phyloP scores from a whole-genome alignment of 2,329 filamentous ascomycete genomes.

The Colletotrichum simmondsii region DNA sequence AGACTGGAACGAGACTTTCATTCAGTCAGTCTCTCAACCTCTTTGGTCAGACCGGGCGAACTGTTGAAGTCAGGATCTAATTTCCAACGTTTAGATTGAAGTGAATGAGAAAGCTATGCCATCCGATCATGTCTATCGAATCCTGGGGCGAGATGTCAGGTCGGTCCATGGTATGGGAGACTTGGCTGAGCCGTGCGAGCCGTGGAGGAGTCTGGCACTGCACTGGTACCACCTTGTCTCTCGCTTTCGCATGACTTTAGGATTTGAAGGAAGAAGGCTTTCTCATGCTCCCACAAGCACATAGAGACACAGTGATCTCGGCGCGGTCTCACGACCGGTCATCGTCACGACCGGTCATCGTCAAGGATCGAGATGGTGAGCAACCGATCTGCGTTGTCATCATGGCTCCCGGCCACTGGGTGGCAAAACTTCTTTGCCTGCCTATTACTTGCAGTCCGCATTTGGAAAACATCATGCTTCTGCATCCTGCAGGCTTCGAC shows the following conservation, averaged over 20 bases:
- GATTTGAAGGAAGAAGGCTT: not conserved
- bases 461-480: not conserved
- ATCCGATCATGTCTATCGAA: conserved; percentile 16
- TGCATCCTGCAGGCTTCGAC: not conserved
- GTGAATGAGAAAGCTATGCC: not conserved
- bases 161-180: conserved; percentile 37
- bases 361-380: not conserved
- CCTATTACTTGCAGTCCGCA: not conserved
- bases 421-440: not conserved
- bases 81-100: not conserved
- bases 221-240: not conserved
- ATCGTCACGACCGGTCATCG: not conserved
- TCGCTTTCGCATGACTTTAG: not conserved
- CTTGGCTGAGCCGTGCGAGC: not conserved
- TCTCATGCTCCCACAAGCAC: not conserved
- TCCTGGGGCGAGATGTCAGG: conserved; percentile 5
- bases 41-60: not conserved
- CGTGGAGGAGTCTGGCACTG: not conserved
- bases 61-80: not conserved
- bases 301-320: not conserved
- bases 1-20: not conserved
- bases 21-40: not conserved
- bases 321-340: not conserved
- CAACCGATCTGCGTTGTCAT: not conserved
- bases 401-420: not conserved